Evolutionary conservation across 306 rosid genomes (phyloP), one percentile per base, ranked within the genome.

Genomic region (Prosopis cineraria): DNA sequence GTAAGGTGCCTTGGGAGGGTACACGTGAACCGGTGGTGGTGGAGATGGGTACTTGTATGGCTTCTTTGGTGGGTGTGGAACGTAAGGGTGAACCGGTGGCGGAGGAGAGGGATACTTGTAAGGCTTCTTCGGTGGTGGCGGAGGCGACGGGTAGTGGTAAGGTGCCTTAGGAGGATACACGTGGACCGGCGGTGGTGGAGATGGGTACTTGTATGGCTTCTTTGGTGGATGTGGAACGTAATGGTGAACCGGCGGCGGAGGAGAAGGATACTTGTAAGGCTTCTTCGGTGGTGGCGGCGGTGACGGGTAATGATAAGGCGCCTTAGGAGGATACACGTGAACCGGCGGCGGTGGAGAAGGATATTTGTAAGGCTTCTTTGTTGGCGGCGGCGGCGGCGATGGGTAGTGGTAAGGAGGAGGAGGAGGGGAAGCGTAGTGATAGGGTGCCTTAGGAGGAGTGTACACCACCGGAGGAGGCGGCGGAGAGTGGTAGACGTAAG

Each of bases 331-430:
- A 5, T 60, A 16, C 8, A 30, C 22, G 7, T 29, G 65, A 14
- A 60, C 67, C 19, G 82, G 82, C 13, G 84, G 75, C 0, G 87
- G 87, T 0, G 88, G 88, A 3, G 88, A 68, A 0, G 83, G 81
- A 0, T 74, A 79, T 0, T 72, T 62, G 44, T 70, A 70, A 24
- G 76, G 65, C 40, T 44, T 44, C 52, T 76, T 40, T 12, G 48
- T 65, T 10, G 72, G 24, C 22, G 55, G 55, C 0, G 82, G 82
- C 0, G 82, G 79, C 0, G 78, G 79, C 3, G 60, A 78, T 0
- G 65, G 39, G 10, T 6, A 58, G 17, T 52, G 4, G 27, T 63
- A 63, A 7, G 43, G 7, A 4, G 84, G 84, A 0, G 84, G 84
- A 0, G 79, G 84, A 0, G 83, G 78, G 0, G 82, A 79, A 0